phyloP scores from a whole-genome alignment of 495 filamentous ascomycete genomes.

The Pyronema domesticum region DNA sequence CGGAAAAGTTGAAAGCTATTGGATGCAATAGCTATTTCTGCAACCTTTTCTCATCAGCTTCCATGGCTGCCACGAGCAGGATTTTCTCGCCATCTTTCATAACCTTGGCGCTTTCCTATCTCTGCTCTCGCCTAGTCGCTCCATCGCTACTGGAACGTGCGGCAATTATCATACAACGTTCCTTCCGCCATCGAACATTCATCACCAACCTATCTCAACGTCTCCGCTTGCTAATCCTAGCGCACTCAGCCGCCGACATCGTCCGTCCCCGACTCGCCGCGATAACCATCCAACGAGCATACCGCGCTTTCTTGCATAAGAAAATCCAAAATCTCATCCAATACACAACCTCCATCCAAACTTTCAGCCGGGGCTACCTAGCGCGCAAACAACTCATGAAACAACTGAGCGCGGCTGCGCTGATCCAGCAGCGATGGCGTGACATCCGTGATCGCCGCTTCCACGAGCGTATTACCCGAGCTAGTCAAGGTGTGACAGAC shows the following conservation, averaged over 20 bases:
- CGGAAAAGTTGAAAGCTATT: slow-evolving; percentile 22
- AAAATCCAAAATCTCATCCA: slow-evolving; percentile 20
- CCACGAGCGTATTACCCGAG: slow-evolving; percentile 14
- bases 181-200: slow-evolving; percentile 28
- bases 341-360: slow-evolving; percentile 14
- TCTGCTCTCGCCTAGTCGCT: slow-evolving; percentile 43
- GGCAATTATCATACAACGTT: slow-evolving; percentile 30
- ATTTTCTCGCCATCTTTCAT: slow-evolving; percentile 31
- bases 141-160: slow-evolving; percentile 31
- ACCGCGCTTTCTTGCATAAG: slow-evolving; percentile 18
- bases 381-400: slow-evolving; percentile 6
- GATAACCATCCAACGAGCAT: slow-evolving; percentile 32
- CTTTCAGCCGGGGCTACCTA: slow-evolving; percentile 15
- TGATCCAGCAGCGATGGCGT: slow-evolving; percentile 13
- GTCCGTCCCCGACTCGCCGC: slow-evolving; percentile 35
- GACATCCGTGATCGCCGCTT: slow-evolving; percentile 14
- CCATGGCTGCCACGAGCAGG: slow-evolving; percentile 24
- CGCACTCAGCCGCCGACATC: slow-evolving; percentile 30
- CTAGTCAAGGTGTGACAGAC: slow-evolving; percentile 12
- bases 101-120: slow-evolving; percentile 35
- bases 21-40: slow-evolving; percentile 32
- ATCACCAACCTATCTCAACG: slow-evolving; percentile 25
- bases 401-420: not conserved
- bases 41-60: slow-evolving; percentile 7
- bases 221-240: slow-evolving; percentile 30